These are phyloP conservation scores for Pezizomycotina sp. DNA, from an alignment of 2,329 filamentous ascomycete genomes.

Conservation along the genomic window DNA sequence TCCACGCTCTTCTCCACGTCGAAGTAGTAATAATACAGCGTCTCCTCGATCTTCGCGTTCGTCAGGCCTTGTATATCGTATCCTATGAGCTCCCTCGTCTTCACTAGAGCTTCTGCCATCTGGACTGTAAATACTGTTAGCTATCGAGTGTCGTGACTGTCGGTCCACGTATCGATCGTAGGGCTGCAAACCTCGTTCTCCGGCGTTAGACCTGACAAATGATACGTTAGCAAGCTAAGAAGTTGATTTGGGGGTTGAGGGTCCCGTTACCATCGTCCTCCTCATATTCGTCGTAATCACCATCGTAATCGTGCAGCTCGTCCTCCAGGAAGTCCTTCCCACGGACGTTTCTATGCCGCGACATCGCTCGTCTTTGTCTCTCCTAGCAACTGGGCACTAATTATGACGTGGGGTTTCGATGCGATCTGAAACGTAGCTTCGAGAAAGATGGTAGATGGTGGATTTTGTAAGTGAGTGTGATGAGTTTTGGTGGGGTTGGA, in stretches of 20 bases:
- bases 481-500: too few species aligned
- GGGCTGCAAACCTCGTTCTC: slow-evolving; percentile 3
- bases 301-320: slow-evolving; percentile 38
- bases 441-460: slow-evolving; percentile 10
- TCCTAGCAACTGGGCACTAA: not conserved
- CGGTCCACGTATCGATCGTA: slow-evolving; percentile 15
- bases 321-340: too few species aligned
- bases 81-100: slow-evolving; percentile 32
- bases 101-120: slow-evolving; percentile 25
- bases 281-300: slow-evolving; percentile 32
- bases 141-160: not conserved
- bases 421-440: not conserved
- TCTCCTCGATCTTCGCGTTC: slow-evolving; percentile 65
- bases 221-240: not conserved
- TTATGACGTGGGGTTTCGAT: not conserved
- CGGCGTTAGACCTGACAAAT: not conserved
- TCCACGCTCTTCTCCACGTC: slow-evolving; percentile 71
- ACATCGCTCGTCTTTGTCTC: not conserved
- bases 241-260: slow-evolving; percentile 3
- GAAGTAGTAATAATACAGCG: slow-evolving; percentile 91
- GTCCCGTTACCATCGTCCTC: slow-evolving; percentile 27
- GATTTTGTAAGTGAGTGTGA: too few species aligned
- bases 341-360: too few species aligned
- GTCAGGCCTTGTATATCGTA: slow-evolving; percentile 35
- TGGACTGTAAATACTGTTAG: slow-evolving; percentile 18